Conservation (phyloP, 345 rosid genomes). For the Rubroshorea leprosula region DNA sequence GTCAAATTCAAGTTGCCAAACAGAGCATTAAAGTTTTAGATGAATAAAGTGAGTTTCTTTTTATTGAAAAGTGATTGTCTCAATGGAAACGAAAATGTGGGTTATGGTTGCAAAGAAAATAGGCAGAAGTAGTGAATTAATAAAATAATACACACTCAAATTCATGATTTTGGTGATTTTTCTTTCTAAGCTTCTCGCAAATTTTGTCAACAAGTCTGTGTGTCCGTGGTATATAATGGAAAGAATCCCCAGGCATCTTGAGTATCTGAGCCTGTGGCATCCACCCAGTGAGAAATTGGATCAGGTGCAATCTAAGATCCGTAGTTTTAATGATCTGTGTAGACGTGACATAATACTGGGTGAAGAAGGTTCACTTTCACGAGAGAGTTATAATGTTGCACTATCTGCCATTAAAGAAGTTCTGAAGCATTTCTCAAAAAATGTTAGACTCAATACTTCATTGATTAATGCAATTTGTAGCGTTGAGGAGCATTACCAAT, state of each 20-base stretch:
- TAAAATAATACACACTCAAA: no score
- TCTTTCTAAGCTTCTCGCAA: no score
- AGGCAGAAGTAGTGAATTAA: no score
- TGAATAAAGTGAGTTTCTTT: no score
- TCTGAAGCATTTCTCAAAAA: conserved; percentile 47
- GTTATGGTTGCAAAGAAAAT: no score
- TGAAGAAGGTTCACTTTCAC: conserved; percentile 94
- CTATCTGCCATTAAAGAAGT: conserved; percentile 66
- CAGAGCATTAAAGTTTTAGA: no score
- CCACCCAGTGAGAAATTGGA: conserved; percentile 53
- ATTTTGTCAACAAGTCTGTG: no score
- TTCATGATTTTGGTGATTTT: no score
- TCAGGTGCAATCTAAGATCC: conserved; percentile 69
- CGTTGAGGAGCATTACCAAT: conserved; percentile 46
- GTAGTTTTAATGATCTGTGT: conserved; percentile 74
- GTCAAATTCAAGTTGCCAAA: no score
- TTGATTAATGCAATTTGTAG: conserved; percentile 25
- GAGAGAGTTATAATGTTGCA: conserved; percentile 72
- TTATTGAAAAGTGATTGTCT: no score
- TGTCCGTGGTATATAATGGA: conserved; percentile 72
- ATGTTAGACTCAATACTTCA: conserved; percentile 26
- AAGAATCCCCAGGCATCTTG: conserved; percentile 63
- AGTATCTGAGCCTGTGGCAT: conserved; percentile 63
- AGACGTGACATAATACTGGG: conserved; percentile 87
- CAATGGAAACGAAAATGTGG: no score